Conservation (phyloP, 805 yeast genomes). For the Helenozyma rhizophorensis region DNA sequence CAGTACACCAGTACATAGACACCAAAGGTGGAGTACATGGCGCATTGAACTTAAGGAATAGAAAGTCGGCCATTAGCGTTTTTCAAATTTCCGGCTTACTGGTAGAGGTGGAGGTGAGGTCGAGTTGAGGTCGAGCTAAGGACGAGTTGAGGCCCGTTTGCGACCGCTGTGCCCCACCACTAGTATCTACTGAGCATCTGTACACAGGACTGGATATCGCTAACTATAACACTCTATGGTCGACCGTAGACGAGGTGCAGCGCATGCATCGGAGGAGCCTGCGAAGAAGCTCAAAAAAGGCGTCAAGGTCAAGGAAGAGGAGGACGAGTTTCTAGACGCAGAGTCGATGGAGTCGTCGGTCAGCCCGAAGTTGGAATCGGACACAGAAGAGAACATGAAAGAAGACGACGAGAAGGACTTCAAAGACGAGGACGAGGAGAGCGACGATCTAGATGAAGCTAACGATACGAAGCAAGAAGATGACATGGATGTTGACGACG, state of each 20-base stretch:
- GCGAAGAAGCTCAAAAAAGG: slow-evolving; percentile 10
- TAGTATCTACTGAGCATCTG: too few species aligned
- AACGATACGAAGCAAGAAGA: slow-evolving; percentile 1
- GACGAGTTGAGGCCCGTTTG: too few species aligned
- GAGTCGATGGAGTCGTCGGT: slow-evolving; percentile 6
- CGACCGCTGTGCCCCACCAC: too few species aligned
- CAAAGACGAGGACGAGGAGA: slow-evolving; percentile 3
- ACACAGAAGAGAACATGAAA: slow-evolving; percentile 14
- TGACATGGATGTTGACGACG: slow-evolving; percentile 2
- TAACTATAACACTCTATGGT: slow-evolving; percentile 28
- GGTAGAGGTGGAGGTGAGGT: too few species aligned
- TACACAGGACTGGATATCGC: too few species aligned
- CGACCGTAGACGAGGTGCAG: slow-evolving; percentile 29
- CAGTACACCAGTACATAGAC: slow-evolving; percentile 1
- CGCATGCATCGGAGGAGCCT: slow-evolving; percentile 22
- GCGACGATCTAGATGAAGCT: slow-evolving; percentile 6
- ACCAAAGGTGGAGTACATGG: background rate
- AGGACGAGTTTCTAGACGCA: slow-evolving; percentile 1
- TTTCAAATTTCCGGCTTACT: too few species aligned
- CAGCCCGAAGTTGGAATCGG: slow-evolving; percentile 11
- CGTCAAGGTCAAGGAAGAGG: slow-evolving; percentile 1
- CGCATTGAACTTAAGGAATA: too few species aligned
- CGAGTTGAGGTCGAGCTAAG: too few species aligned
- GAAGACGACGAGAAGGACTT: slow-evolving; percentile 8
- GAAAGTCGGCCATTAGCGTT: too few species aligned